phyloP scores from a whole-genome alignment of 2,329 filamentous ascomycete species.

The Xylariaceae sp. region DNA sequence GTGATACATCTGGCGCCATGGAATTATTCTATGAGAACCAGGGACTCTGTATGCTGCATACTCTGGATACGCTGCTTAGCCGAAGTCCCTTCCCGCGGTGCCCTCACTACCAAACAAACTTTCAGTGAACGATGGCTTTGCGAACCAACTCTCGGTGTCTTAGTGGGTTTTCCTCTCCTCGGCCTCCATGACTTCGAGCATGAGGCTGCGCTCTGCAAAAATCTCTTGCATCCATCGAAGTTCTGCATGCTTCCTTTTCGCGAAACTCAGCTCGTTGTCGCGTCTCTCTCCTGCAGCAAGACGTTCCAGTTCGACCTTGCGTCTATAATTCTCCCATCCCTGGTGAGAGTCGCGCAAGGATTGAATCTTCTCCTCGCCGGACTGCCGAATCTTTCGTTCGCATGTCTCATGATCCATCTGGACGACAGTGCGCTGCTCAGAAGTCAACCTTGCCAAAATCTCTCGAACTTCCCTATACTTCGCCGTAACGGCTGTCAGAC shows the following conservation, averaged over 20 bases:
- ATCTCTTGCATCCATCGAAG: constrained; percentile 45
- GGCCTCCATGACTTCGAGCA: constrained; percentile 40
- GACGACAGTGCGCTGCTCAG: constrained; percentile 38
- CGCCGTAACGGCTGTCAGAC: constrained; percentile 35
- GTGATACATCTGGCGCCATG: too few species aligned
- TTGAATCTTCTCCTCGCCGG: constrained; percentile 23
- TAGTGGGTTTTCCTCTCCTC: constrained; percentile 40
- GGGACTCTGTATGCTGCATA: too few species aligned
- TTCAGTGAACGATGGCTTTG: constrained; percentile 6
- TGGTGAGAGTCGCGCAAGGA: constrained; percentile 33
- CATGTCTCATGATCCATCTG: constrained; percentile 22
- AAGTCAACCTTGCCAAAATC: constrained; percentile 38
- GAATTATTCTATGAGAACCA: too few species aligned
- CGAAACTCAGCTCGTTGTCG: constrained; percentile 30
- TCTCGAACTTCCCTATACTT: constrained; percentile 37
- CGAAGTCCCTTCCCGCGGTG: too few species aligned
- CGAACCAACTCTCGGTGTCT: constrained; percentile 25
- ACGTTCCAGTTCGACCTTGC: constrained; percentile 33
- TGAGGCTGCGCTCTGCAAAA: constrained; percentile 38
- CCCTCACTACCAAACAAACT: too few species aligned
- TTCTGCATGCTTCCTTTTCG: constrained; percentile 39
- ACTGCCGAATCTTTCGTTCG: constrained; percentile 20
- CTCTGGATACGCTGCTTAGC: too few species aligned
- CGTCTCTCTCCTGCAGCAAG: constrained; percentile 26
- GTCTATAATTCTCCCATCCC: constrained; percentile 24